Base-by-base conservation (phyloP, 1,284 basidiomycete species). In the Dichomitus squalens region DNA sequence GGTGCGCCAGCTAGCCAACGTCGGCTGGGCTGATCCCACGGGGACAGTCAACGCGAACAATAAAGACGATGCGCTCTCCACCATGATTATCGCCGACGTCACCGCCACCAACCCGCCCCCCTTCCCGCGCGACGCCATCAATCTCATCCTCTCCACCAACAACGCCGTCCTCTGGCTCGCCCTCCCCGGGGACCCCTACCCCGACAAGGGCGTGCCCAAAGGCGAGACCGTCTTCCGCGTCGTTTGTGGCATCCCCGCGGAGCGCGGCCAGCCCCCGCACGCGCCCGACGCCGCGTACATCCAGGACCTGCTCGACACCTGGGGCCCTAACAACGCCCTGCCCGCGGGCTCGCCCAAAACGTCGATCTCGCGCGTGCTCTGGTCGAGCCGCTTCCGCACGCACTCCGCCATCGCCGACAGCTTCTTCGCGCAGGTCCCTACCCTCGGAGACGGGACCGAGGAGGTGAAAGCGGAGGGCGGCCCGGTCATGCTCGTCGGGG, bases 351-450 rank as follows among this genome's bases (percentile, higher is more conserved):
- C 57, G 47, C 54, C 64, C 1, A 50, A 49, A 25, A 55, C 55
- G 43, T 44, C 21, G 46, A 59, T 65, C 51, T 43, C 47, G 49
- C 51, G 58, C 52, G 51, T 72, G 8, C 12, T 75, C 20, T 78
- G 78, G 76, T 64, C 71, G 1, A 70, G 74, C 7, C 72, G 78
- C 18, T 80, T 77, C 72, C 70, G 72, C 40, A 76, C 72, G 18
- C 73, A 68, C 52, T 72, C 70, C 3, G 71, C 74, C 6, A 63
- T 78, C 50, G 75, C 76, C 2, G 71, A 75, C 33, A 69, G 55
- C 0, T 66, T 56, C 23, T 75, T 74, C 55, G 61, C 63, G 9
- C 70, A 71, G 48, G 58, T 75, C 14, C 53, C 60, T 3, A 31
- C 25, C 9, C 53, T 34, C 6, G 39, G 33, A 0, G 40, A 44